Evolutionary conservation across 768 basidiomycete genomes (phyloP).

Genomic region (Lepiota brunneoincarnata): DNA sequence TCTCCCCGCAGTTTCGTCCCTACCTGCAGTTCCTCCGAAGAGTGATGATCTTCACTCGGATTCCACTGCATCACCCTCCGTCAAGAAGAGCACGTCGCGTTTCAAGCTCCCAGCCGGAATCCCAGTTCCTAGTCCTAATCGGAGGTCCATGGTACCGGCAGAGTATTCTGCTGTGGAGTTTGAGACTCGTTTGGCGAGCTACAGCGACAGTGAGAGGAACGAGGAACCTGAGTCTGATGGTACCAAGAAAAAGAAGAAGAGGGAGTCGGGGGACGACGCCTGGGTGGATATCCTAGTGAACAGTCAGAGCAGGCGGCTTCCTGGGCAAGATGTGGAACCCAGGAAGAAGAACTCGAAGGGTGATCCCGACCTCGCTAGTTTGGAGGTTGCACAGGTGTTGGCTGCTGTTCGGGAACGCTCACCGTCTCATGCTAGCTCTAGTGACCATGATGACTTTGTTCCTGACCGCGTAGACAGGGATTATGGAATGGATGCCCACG

Average conservation of each 20-base stretch:
- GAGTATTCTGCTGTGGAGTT: constrained; percentile 83
- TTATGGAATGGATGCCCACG: constrained; percentile 40
- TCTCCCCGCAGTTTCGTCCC: constrained; percentile 19
- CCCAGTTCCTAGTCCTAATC: constrained; percentile 51
- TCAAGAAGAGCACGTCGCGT: constrained; percentile 40
- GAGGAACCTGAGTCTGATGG: constrained; percentile 34
- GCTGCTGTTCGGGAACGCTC: constrained; percentile 49
- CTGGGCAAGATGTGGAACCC: constrained; percentile 49
- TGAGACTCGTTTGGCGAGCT: constrained; percentile 74
- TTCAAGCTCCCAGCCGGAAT: constrained; percentile 56
- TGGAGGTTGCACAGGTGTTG: constrained; percentile 71
- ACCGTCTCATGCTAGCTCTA: constrained; percentile 31
- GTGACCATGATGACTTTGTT: constrained; percentile 33
- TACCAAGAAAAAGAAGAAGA: constrained; percentile 40
- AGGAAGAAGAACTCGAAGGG: constrained; percentile 22
- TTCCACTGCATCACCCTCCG: constrained; percentile 26
- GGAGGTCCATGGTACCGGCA: constrained; percentile 58
- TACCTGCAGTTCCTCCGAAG: constrained; percentile 19
- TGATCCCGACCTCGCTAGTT: constrained; percentile 71
- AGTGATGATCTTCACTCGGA: constrained; percentile 35
- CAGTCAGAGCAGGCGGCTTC: constrained; percentile 47
- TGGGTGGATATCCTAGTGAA: constrained; percentile 88
- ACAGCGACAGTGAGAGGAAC: constrained; percentile 46
- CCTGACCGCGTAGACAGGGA: constrained; percentile 28
- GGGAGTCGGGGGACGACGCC: constrained; percentile 63